A percentile compares a stretch with the other conserved stretches of the same genome.
These are phyloP conservation scores for Carpinus viminea DNA, from an alignment of 306 rosid genomes.

Conservation along the genomic window DNA sequence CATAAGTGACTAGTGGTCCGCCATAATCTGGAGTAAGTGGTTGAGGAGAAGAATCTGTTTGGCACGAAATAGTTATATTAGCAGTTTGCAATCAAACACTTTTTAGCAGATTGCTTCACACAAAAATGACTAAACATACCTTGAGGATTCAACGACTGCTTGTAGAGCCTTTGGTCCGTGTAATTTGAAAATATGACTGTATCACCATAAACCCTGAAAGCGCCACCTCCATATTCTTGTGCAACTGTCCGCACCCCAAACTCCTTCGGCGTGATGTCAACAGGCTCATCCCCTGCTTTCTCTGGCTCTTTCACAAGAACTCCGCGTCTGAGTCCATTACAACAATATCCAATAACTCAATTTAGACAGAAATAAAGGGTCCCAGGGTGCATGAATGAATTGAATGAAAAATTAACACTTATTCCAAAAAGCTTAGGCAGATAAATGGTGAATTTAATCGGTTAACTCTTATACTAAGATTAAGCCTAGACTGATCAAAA, in stretches of 20 bases:
- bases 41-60: conserved; percentile 59
- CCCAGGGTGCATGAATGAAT: neutral
- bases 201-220: conserved; percentile 70
- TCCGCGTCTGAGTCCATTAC: conserved; percentile 51
- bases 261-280: conserved; percentile 84
- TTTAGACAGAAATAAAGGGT: no score
- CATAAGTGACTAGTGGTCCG: conserved; percentile 67
- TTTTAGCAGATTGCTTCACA: conserved; percentile 18
- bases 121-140: conserved; percentile 36
- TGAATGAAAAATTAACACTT: no score
- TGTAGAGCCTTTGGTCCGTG: conserved; percentile 85
- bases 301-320: conserved; percentile 82
- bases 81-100: neutral
- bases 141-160: conserved; percentile 54
- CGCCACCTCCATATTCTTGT: conserved; percentile 96
- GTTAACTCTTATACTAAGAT: no score
- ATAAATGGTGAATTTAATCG: no score
- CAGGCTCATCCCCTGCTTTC: conserved; percentile 52
- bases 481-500: no score
- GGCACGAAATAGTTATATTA: conserved; percentile 15
- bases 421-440: no score
- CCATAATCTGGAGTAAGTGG: conserved; percentile 85
- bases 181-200: conserved; percentile 69
- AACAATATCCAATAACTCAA: neutral
- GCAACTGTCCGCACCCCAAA: conserved; percentile 83